Evolutionary conservation across 2,329 filamentous ascomycete genomes (phyloP).

Genomic region (Neofusicoccum parvum): DNA sequence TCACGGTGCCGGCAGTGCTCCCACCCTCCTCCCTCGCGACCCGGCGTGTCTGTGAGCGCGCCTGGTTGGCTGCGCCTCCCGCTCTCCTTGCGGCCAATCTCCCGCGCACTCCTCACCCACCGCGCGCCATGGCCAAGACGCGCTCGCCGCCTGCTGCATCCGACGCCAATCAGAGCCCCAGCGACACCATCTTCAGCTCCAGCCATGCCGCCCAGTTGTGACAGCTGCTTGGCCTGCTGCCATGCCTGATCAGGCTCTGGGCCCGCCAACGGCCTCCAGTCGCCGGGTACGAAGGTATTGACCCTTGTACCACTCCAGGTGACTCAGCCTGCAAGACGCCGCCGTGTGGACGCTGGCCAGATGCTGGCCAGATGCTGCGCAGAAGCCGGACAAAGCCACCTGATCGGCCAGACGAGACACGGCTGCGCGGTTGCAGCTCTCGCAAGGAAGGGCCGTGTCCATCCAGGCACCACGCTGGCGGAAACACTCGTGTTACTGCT

Average conservation of each 20-base stretch:
- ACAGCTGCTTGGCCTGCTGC: neutral
- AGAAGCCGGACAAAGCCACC: neutral
- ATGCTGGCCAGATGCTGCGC: neutral
- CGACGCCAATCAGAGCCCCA: neutral
- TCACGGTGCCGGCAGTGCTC: no score
- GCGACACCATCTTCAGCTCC: neutral
- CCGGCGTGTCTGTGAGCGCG: neutral
- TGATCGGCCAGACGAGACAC: neutral
- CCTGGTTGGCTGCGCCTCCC: neutral
- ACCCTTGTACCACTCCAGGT: neutral
- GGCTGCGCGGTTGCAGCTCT: neutral
- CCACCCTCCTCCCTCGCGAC: neutral
- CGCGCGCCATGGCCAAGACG: no score
- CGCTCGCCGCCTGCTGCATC: no score
- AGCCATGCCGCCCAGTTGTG: constrained; percentile 5
- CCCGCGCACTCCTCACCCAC: neutral
- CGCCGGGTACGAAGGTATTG: neutral
- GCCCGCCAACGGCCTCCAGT: neutral
- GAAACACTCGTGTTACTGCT: neutral
- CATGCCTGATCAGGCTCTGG: neutral
- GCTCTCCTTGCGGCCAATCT: neutral
- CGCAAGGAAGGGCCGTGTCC: neutral
- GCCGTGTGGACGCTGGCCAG: no score
- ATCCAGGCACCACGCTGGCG: neutral
- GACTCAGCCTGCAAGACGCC: neutral